phyloP scores from a whole-genome alignment of 345 rosid species.

The Anastatica hierochuntica region DNA sequence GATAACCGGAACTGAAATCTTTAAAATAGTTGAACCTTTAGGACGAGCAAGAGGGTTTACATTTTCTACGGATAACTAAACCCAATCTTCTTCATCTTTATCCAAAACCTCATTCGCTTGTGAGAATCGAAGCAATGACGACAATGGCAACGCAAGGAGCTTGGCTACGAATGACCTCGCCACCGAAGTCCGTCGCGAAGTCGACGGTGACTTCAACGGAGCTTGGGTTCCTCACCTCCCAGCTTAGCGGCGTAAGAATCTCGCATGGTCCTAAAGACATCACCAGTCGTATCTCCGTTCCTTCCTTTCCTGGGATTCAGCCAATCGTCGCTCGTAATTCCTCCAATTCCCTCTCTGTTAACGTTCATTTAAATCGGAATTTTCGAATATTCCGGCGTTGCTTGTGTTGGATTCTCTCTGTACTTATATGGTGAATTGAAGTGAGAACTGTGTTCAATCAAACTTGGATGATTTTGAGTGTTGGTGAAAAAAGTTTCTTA shows the following conservation, averaged over 20 bases:
- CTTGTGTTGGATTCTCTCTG: background rate
- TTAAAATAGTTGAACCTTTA: too few relatives aligned
- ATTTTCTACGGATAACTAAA: background rate
- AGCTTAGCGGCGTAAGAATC: constrained; percentile 55
- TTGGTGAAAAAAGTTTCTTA: too few relatives aligned
- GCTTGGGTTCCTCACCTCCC: constrained; percentile 54
- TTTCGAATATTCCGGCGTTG: too few relatives aligned
- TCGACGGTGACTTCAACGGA: constrained; percentile 16
- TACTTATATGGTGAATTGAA: background rate
- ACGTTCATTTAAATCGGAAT: background rate
- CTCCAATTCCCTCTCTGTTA: background rate
- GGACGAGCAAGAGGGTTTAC: background rate
- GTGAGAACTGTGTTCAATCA: too few relatives aligned
- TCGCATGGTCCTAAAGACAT: constrained; percentile 21
- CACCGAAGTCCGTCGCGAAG: constrained; percentile 5
- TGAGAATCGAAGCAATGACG: constrained; percentile 9
- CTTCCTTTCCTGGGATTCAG: constrained; percentile 37
- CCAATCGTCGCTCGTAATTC: constrained; percentile 69
- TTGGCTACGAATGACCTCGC: constrained; percentile 26
- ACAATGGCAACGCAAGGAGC: constrained; percentile 30
- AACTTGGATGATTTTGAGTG: too few relatives aligned
- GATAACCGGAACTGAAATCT: too few relatives aligned
- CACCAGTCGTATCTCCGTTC: constrained; percentile 26
- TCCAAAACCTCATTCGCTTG: too few relatives aligned
- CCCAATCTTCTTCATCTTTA: background rate